Conservation (phyloP, 164 flowering plant species). For the Paratinospora sagittata region DNA sequence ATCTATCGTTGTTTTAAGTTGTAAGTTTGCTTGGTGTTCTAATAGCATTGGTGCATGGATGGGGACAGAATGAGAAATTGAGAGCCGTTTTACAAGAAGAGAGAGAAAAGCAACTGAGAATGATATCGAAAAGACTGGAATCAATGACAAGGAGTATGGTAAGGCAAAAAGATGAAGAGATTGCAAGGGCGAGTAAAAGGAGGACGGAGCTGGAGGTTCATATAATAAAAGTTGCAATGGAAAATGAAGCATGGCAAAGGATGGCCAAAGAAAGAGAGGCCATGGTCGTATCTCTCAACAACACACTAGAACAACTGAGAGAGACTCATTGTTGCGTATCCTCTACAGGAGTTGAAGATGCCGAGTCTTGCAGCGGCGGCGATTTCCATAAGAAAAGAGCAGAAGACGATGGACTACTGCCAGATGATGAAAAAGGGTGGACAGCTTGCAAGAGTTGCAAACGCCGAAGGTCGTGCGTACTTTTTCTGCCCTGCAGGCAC, state of each 20-base stretch:
- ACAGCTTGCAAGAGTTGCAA: conserved; percentile 49
- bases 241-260: conserved; percentile 57
- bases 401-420: not conserved
- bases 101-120: conserved; percentile 23
- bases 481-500: conserved; percentile 78
- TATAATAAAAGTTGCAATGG: conserved; percentile 27
- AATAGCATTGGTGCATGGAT: no score
- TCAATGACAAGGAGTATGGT: conserved; percentile 20
- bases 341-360: conserved; percentile 43
- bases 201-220: conserved; percentile 32
- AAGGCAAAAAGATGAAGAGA: conserved; percentile 34
- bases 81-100: conserved; percentile 36
- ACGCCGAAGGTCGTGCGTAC: conserved; percentile 33
- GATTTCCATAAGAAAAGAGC: conserved; percentile 7
- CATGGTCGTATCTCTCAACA: conserved; percentile 34
- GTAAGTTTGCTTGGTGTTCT: no score
- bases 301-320: conserved; percentile 35
- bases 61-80: conserved; percentile 42
- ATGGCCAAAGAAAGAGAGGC: conserved; percentile 58
- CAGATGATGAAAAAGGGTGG: not conserved
- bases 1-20: no score
- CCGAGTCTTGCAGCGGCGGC: conserved; percentile 50
- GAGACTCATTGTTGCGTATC: conserved; percentile 22
- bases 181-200: conserved; percentile 27
- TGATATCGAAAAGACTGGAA: conserved; percentile 25